These are phyloP conservation scores for Penicillium taxi DNA, from an alignment of 495 filamentous ascomycete genomes.

Conservation along the genomic window DNA sequence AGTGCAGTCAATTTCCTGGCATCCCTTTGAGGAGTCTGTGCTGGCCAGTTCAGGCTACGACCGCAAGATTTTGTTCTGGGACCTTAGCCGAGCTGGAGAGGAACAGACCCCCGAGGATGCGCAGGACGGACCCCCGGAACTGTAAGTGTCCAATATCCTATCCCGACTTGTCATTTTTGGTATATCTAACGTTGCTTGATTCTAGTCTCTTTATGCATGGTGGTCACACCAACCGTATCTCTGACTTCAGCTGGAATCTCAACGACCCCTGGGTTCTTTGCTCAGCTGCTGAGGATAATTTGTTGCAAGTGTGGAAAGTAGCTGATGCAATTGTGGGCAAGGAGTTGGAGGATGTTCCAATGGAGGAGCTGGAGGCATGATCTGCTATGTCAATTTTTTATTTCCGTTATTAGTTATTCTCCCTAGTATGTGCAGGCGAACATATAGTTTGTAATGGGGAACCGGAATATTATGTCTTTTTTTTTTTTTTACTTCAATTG, in stretches of 20 bases:
- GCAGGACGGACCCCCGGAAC: conserved; percentile 94
- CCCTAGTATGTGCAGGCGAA: conserved; percentile 8
- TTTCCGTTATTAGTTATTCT: conserved; percentile 2
- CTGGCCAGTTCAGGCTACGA: conserved; percentile 89
- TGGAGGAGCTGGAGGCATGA: conserved; percentile 65
- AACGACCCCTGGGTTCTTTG: conserved; percentile 94
- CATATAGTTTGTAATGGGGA: conserved; percentile 3
- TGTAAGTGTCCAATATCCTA: conserved; percentile 48
- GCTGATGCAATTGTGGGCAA: conserved; percentile 80
- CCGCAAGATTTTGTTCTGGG: conserved; percentile 92
- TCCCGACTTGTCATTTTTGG: neutral
- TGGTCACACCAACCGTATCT: conserved; percentile 91
- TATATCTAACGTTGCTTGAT: conserved; percentile 3
- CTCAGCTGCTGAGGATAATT: conserved; percentile 92
- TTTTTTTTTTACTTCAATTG: too few relatives aligned
- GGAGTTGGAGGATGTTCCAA: conserved; percentile 67
- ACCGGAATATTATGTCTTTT: conserved; percentile 4
- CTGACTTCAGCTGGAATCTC: conserved; percentile 95
- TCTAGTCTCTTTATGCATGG: conserved; percentile 93
- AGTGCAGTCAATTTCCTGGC: conserved; percentile 88
- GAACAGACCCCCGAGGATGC: conserved; percentile 91
- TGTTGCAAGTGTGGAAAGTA: conserved; percentile 96
- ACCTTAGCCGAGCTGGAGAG: conserved; percentile 79
- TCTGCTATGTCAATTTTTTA: neutral
- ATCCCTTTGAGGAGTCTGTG: conserved; percentile 79